phyloP scores from a whole-genome alignment of 352 stramenopile genomes.

The Peronosclerospora sorghi region DNA sequence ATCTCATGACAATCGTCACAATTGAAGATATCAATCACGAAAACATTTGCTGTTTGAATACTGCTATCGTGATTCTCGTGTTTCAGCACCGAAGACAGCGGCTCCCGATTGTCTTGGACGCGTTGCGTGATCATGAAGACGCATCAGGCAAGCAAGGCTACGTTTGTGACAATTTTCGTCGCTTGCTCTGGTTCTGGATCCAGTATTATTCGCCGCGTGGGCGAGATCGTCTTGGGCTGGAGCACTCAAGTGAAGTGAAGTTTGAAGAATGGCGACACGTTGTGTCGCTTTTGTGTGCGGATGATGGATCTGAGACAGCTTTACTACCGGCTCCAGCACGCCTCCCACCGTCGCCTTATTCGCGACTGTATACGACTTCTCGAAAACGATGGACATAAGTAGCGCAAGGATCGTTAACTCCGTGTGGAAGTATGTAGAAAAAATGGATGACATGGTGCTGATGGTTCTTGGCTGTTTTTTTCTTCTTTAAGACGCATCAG shows the following conservation, averaged over 20 bases:
- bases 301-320: slow-evolving; percentile 84
- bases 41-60: slow-evolving; percentile 98
- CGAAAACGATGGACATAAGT: slow-evolving; percentile 15
- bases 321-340: slow-evolving; percentile 46
- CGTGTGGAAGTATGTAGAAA: too few relatives aligned
- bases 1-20: slow-evolving; percentile 92
- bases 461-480: too few relatives aligned
- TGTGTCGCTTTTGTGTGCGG: slow-evolving; percentile 84
- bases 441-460: too few relatives aligned
- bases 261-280: slow-evolving; percentile 91
- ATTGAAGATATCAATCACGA: slow-evolving; percentile 94
- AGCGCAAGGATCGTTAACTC: neutral
- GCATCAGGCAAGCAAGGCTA: slow-evolving; percentile 54
- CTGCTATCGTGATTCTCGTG: slow-evolving; percentile 90
- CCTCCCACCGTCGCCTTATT: slow-evolving; percentile 60
- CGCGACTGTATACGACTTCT: slow-evolving; percentile 34
- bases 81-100: slow-evolving; percentile 87
- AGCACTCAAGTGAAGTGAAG: slow-evolving; percentile 91
- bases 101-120: slow-evolving; percentile 57
- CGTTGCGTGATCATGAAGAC: slow-evolving; percentile 56
- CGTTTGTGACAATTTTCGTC: slow-evolving; percentile 85
- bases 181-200: slow-evolving; percentile 92
- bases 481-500: too few relatives aligned
- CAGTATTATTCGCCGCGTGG: slow-evolving; percentile 93
- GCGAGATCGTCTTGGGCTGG: slow-evolving; percentile 87